Percentiles rank a stretch among this genome's conserved stretches.
These are phyloP conservation scores for Penicillium coprophilum DNA, from an alignment of 495 filamentous ascomycete species.

Conservation along the genomic window DNA sequence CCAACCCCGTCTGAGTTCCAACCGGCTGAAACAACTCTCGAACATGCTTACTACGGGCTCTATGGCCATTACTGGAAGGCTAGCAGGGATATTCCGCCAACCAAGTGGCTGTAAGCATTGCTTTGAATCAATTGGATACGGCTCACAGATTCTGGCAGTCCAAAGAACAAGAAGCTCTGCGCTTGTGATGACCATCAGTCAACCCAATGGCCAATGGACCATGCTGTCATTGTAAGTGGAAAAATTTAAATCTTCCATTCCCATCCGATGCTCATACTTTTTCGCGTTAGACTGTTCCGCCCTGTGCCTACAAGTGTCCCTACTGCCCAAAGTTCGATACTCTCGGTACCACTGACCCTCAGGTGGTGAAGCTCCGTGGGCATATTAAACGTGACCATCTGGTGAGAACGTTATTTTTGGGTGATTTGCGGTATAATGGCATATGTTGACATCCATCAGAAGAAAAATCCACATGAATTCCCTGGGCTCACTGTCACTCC, in stretches of 20 bases:
- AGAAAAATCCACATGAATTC: background rate
- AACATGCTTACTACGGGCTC: background rate
- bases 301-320: conserved; percentile 2
- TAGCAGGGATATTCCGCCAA: background rate
- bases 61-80: background rate
- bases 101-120: background rate
- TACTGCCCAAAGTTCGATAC: background rate
- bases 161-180: background rate
- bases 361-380: background rate
- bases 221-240: background rate
- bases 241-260: background rate
- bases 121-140: background rate
- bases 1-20: background rate
- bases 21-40: background rate
- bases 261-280: background rate
- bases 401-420: background rate
- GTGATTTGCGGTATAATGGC: background rate
- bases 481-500: background rate
- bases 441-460: background rate
- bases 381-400: background rate
- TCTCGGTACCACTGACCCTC: background rate
- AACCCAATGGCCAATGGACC: conserved; percentile 2
- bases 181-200: background rate
- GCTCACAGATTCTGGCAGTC: background rate
- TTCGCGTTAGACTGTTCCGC: background rate